phyloP scores from a whole-genome alignment of 1,139 yeast genomes.

The Diutina catenulata region DNA sequence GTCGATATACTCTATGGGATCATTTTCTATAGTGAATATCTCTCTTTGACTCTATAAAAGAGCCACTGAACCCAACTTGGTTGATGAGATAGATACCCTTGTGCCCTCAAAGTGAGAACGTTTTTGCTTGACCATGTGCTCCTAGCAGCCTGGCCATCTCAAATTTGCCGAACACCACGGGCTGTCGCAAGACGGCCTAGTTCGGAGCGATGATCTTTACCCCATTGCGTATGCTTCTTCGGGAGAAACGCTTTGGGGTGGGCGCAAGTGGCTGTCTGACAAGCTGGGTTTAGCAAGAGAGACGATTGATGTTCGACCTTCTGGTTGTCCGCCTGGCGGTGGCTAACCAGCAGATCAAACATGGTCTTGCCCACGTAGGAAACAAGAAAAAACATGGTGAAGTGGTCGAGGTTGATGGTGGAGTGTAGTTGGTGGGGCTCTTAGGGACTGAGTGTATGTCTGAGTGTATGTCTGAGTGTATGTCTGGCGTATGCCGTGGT shows the following conservation, averaged over 20 bases:
- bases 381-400: no score
- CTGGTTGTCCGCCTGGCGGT: no score
- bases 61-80: conserved; percentile 99
- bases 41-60: conserved; percentile 98
- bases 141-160: conserved; percentile 82
- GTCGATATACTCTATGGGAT: conserved; percentile 96
- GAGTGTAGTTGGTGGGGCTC: no score
- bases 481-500: no score
- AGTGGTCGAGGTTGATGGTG: no score
- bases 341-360: no score
- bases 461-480: no score
- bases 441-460: no score
- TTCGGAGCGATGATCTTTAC: conserved; percentile 99
- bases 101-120: conserved; percentile 69
- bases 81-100: conserved; percentile 95
- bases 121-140: conserved; percentile 76
- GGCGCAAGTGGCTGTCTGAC: conserved; percentile 99
- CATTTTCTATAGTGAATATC: conserved; percentile 99
- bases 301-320: no score
- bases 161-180: conserved; percentile 17
- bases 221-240: conserved; percentile 75
- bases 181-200: not conserved
- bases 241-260: conserved; percentile 85
- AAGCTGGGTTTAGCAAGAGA: conserved; percentile 36
- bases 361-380: no score